phyloP scores from a whole-genome alignment of 2,329 filamentous ascomycete species.

The Fusarium miscanthi region DNA sequence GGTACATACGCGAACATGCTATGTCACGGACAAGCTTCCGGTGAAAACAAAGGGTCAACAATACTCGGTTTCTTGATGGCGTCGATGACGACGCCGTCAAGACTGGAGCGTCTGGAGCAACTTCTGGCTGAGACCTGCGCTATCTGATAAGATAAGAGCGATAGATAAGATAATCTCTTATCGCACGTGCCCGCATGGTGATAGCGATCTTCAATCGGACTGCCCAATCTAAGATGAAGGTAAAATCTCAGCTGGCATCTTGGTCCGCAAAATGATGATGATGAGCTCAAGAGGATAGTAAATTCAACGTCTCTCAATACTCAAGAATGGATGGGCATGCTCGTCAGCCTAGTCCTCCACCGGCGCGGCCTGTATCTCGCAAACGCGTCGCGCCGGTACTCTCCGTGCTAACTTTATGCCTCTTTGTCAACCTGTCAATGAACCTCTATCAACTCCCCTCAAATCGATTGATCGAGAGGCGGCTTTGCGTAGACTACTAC shows the following conservation, averaged over 20 bases:
- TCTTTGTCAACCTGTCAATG: slow-evolving; percentile 59
- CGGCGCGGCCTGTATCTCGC: not conserved
- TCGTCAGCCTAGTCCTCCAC: not conserved
- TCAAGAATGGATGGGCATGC: not conserved
- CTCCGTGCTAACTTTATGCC: slow-evolving; percentile 53
- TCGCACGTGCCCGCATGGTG: not conserved
- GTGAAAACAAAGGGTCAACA: not conserved
- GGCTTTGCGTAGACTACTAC: slow-evolving; percentile 64
- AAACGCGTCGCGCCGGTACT: slow-evolving; percentile 8
- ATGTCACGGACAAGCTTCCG: not conserved
- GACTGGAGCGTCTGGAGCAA: not conserved
- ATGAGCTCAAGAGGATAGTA: not conserved
- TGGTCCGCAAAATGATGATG: not conserved
- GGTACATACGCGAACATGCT: not conserved
- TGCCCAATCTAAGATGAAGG: not conserved
- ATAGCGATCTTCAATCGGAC: not conserved
- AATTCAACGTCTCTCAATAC: rapidly evolving
- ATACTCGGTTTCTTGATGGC: not conserved
- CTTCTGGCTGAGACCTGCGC: not conserved
- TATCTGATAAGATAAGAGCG: not conserved
- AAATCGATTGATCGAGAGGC: slow-evolving; percentile 58
- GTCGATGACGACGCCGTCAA: not conserved
- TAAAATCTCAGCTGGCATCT: not conserved
- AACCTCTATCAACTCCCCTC: slow-evolving; percentile 62
- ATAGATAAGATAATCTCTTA: not conserved